These are phyloP conservation scores for Heterobasidion parviporum DNA, from an alignment of 1,284 basidiomycete genomes.

Conservation along the genomic window DNA sequence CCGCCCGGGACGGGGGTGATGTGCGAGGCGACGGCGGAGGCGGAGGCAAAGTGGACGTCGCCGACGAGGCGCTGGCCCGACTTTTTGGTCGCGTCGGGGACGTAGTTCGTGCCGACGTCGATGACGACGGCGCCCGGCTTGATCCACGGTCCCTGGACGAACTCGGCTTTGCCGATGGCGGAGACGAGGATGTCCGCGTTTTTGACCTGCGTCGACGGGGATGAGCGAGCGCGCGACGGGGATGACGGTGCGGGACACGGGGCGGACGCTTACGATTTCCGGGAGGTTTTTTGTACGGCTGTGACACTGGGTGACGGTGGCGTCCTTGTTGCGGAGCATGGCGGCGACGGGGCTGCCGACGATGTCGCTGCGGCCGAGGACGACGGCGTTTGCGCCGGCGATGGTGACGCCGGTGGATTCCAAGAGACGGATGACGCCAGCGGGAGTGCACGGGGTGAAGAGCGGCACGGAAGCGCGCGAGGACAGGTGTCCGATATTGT, in stretches of 20 bases:
- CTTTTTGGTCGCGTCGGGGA: constrained; percentile 89
- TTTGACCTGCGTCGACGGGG: constrained; percentile 46
- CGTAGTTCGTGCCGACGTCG: constrained; percentile 97
- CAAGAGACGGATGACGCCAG: constrained; percentile 86
- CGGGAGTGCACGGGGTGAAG: constrained; percentile 94
- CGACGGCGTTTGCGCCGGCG: constrained; percentile 78
- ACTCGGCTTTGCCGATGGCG: constrained; percentile 89
- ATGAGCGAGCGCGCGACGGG: constrained; percentile 3
- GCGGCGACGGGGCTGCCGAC: constrained; percentile 94
- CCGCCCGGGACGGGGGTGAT: constrained; percentile 99
- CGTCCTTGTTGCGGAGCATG: constrained; percentile 85
- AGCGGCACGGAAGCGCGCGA: constrained; percentile 88
- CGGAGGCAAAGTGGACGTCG: constrained; percentile 86
- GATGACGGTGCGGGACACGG: background rate
- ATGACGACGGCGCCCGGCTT: constrained; percentile 93
- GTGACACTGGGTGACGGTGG: constrained; percentile 98
- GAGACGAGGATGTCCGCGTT: constrained; percentile 89
- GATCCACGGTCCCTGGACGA: constrained; percentile 91
- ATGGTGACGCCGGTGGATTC: constrained; percentile 77
- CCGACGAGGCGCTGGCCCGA: constrained; percentile 94
- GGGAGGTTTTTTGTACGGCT: constrained; percentile 81
- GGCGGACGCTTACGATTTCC: constrained; percentile 48
- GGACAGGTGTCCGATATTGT: constrained; percentile 95
- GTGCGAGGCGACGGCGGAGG: constrained; percentile 69
- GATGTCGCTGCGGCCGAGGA: constrained; percentile 96